phyloP scores from a whole-genome alignment of 371 early-diverging fungal species.

The Capillidium heterosporum region DNA sequence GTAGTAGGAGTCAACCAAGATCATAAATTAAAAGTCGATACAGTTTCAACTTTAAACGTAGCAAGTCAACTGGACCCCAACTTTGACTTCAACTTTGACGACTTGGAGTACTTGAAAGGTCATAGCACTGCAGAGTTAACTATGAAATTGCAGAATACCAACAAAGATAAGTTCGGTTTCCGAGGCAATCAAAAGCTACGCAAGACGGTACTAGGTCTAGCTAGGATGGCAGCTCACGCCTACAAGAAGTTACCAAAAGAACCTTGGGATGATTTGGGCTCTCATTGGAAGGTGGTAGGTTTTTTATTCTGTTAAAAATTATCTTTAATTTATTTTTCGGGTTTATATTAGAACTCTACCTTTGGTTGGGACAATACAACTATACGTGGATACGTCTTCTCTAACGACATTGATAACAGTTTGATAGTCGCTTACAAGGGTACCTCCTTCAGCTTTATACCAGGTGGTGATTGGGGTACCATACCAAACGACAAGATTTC shows the following conservation, averaged over 20 bases:
- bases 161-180: too few relatives aligned
- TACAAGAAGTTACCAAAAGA: not conserved
- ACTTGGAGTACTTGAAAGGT: too few relatives aligned
- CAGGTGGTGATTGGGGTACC: conserved; percentile 29
- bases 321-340: too few relatives aligned
- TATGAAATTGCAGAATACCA: too few relatives aligned
- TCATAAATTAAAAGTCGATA: too few relatives aligned
- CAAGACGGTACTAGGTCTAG: not conserved
- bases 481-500: conserved; percentile 37
- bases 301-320: not conserved
- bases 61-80: too few relatives aligned
- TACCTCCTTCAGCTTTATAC: conserved; percentile 47
- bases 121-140: too few relatives aligned
- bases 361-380: conserved; percentile 79
- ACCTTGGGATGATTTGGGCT: conserved; percentile 3
- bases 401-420: conserved; percentile 30
- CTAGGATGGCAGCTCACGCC: conserved; percentile 5
- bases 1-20: too few relatives aligned
- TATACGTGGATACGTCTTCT: conserved; percentile 71
- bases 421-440: conserved; percentile 74
- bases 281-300: conserved; percentile 2
- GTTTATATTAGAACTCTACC: too few relatives aligned
- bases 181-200: not conserved
- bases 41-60: too few relatives aligned
- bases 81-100: too few relatives aligned